These are phyloP conservation scores for Tremella fuciformis DNA, from an alignment of 768 basidiomycete species.

Conservation along the genomic window DNA sequence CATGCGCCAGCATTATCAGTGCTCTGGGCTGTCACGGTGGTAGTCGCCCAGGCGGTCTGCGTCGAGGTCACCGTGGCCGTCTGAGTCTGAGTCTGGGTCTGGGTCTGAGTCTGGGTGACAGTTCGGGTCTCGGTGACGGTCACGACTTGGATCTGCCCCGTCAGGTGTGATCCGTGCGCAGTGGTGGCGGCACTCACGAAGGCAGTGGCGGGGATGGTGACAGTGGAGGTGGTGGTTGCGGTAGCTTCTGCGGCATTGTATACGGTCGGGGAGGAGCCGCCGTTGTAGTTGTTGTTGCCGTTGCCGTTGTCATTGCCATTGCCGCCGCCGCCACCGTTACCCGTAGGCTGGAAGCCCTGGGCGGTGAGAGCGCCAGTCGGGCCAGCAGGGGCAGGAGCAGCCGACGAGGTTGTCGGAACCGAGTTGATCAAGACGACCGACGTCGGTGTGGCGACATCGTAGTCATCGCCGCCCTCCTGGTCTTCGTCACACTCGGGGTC, in stretches of 20 bases:
- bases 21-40: slow-evolving; percentile 2
- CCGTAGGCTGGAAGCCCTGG: not conserved
- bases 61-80: slow-evolving; percentile 1
- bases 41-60: not conserved
- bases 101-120: slow-evolving; percentile 5
- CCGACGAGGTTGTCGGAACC: not conserved
- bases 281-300: slow-evolving; percentile 2
- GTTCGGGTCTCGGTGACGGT: slow-evolving; percentile 16
- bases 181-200: slow-evolving; percentile 7
- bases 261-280: not conserved
- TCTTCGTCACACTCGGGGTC: not conserved
- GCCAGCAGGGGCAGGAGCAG: not conserved
- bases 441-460: slow-evolving; percentile 1
- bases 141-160: slow-evolving; percentile 5
- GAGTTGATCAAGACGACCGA: slow-evolving; percentile 3
- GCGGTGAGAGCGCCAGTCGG: not conserved
- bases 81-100: slow-evolving; percentile 5
- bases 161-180: not conserved
- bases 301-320: slow-evolving; percentile 6
- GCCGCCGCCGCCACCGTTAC: slow-evolving; percentile 13
- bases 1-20: not conserved
- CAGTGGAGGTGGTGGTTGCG: slow-evolving; percentile 6
- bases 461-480: not conserved
- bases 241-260: slow-evolving; percentile 5
- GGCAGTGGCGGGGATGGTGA: slow-evolving; percentile 14